A percentile compares a stretch with the other conserved stretches of the same genome.
phyloP scores from a whole-genome alignment of 176 grass and related monocot genomes.

The Oryza meridionalis region DNA sequence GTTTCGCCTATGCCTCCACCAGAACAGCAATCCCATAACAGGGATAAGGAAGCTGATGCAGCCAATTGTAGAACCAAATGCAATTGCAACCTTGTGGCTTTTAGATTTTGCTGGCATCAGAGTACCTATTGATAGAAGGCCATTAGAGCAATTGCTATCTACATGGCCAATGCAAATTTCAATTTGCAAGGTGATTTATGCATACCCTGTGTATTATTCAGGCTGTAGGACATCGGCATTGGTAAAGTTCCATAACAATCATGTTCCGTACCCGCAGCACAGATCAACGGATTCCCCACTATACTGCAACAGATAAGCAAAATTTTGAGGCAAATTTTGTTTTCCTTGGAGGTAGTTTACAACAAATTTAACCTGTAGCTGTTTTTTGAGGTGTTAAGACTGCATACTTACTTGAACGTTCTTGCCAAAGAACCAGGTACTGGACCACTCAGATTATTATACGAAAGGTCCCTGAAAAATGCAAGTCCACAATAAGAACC shows the following conservation, averaged over 20 bases:
- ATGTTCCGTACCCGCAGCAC: slow-evolving; percentile 52
- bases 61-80: slow-evolving; percentile 64
- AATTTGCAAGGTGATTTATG: slow-evolving; percentile 12
- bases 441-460: slow-evolving; percentile 80
- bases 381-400: background rate
- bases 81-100: slow-evolving; percentile 55
- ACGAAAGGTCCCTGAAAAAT: slow-evolving; percentile 81
- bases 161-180: slow-evolving; percentile 1
- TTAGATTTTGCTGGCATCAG: slow-evolving; percentile 40
- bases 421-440: slow-evolving; percentile 60
- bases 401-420: slow-evolving; percentile 77
- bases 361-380: slow-evolving; percentile 22
- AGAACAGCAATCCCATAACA: slow-evolving; percentile 54
- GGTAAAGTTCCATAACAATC: slow-evolving; percentile 76
- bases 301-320: slow-evolving; percentile 60
- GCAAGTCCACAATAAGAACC: slow-evolving; percentile 34
- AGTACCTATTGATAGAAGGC: slow-evolving; percentile 50
- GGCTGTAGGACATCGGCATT: slow-evolving; percentile 71
- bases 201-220: slow-evolving; percentile 77
- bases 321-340: slow-evolving; percentile 12
- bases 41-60: slow-evolving; percentile 59
- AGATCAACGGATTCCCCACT: slow-evolving; percentile 93
- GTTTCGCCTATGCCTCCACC: slow-evolving; percentile 63
- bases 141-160: slow-evolving; percentile 25
- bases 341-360: background rate